Conservation (phyloP, 768 basidiomycete species). For the Clavulina sp. region DNA sequence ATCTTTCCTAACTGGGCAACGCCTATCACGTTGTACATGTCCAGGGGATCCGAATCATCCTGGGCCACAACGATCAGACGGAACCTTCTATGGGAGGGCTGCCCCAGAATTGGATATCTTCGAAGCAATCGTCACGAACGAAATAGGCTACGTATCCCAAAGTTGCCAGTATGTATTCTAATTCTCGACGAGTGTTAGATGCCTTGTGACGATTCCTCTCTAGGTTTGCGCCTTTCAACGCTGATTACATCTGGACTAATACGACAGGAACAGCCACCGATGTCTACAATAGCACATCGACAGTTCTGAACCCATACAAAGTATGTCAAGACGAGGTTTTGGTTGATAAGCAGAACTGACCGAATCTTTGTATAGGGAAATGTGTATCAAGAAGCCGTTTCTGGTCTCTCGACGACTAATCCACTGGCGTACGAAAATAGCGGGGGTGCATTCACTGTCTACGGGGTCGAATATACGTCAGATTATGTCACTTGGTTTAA, state of each 20-base stretch:
- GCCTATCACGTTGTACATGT: conserved; percentile 79
- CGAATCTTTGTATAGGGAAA: conserved; percentile 29
- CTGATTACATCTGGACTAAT: conserved; percentile 50
- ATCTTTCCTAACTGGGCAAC: conserved; percentile 56
- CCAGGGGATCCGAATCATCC: conserved; percentile 60
- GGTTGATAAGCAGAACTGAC: background rate
- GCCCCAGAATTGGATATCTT: conserved; percentile 87
- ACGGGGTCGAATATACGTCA: conserved; percentile 53
- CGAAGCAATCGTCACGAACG: conserved; percentile 32
- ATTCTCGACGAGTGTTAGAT: background rate
- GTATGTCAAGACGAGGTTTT: too few relatives aligned
- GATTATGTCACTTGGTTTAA: conserved; percentile 70
- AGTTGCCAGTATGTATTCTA: background rate
- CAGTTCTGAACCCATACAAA: conserved; percentile 43
- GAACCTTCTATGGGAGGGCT: conserved; percentile 60
- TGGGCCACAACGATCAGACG: conserved; percentile 62
- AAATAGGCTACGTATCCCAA: background rate
- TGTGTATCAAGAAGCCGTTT: conserved; percentile 69
- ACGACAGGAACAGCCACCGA: conserved; percentile 36
- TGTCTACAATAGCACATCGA: conserved; percentile 34
- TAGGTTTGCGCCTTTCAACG: conserved; percentile 44
- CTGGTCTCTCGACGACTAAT: conserved; percentile 54
- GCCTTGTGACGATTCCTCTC: background rate
- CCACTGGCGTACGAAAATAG: conserved; percentile 52
- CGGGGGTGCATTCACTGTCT: conserved; percentile 39